These are phyloP conservation scores for Avena eriantha DNA, from an alignment of 176 grass and related monocot species.

Conservation along the genomic window DNA sequence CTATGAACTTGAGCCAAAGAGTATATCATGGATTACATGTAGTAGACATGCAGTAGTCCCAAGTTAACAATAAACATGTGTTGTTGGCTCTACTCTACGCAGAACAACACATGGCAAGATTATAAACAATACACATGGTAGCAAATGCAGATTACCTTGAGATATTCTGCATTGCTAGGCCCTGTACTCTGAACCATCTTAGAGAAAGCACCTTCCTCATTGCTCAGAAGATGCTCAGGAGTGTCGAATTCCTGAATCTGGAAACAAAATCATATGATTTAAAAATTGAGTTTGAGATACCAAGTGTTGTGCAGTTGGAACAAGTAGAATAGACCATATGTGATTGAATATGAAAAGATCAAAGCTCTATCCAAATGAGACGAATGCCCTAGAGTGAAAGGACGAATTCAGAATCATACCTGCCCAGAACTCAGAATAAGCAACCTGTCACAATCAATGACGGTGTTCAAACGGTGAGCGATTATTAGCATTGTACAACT, in stretches of 20 bases:
- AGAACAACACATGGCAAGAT: not conserved
- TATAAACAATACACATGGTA: not conserved
- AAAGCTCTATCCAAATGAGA: slow-evolving; percentile 21
- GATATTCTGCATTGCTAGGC: slow-evolving; percentile 89
- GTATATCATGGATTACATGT: slow-evolving; percentile 10
- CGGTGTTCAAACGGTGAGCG: slow-evolving; percentile 90
- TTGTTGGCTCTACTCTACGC: not conserved
- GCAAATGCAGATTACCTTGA: slow-evolving; percentile 62
- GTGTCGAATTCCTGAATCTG: slow-evolving; percentile 94
- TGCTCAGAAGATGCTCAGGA: slow-evolving; percentile 85
- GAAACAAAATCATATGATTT: slow-evolving; percentile 30
- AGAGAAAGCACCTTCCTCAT: slow-evolving; percentile 90
- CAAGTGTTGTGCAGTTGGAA: slow-evolving; percentile 22
- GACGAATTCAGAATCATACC: slow-evolving; percentile 54
- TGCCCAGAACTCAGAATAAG: slow-evolving; percentile 86
- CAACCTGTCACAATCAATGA: slow-evolving; percentile 94
- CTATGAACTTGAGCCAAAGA: not conserved
- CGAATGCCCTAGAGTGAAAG: slow-evolving; percentile 15
- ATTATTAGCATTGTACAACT: slow-evolving; percentile 99
- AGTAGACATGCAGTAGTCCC: not conserved
- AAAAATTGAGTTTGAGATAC: slow-evolving; percentile 9
- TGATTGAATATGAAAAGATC: not conserved
- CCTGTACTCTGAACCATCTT: slow-evolving; percentile 99
- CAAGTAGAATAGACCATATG: not conserved
- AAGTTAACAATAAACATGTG: not conserved